Percentiles rank a stretch among this genome's conserved stretches.
These are phyloP conservation scores for Ascosphaera apis DNA, from an alignment of 2,329 filamentous ascomycete species.

Conservation along the genomic window DNA sequence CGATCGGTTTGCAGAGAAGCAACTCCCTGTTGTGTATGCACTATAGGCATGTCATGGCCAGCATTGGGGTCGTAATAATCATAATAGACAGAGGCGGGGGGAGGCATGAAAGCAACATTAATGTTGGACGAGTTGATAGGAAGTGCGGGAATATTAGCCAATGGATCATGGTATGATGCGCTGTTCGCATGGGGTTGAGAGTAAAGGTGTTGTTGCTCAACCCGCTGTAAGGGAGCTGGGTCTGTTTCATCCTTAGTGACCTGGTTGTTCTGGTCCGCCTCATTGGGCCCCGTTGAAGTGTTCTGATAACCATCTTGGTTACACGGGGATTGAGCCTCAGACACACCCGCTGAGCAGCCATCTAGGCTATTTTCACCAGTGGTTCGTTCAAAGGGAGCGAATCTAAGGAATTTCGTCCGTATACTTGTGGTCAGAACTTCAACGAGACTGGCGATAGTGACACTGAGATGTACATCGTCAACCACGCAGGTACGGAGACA, in stretches of 20 bases:
- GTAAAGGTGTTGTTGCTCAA: not conserved
- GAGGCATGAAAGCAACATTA: constrained; percentile 24
- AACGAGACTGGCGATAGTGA: constrained; percentile 37
- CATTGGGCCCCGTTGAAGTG: constrained; percentile 5
- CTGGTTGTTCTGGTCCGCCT: not conserved
- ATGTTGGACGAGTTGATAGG: constrained; percentile 23
- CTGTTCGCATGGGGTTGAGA: constrained; percentile 5
- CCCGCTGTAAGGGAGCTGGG: not conserved
- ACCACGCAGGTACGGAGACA: constrained; percentile 37
- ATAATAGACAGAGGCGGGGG: constrained; percentile 22
- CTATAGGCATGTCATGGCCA: constrained; percentile 3
- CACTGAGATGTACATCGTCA: constrained; percentile 41
- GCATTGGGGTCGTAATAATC: constrained; percentile 20
- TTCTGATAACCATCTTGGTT: constrained; percentile 10
- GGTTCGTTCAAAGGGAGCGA: constrained; percentile 27
- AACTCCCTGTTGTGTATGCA: constrained; percentile 6
- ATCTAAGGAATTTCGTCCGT: constrained; percentile 33
- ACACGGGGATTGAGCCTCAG: constrained; percentile 15
- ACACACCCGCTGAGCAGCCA: constrained; percentile 9
- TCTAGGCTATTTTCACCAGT: not conserved
- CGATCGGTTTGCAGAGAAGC: constrained; percentile 12
- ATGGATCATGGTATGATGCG: constrained; percentile 13
- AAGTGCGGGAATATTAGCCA: constrained; percentile 21
- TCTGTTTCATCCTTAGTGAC: not conserved
- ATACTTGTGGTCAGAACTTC: constrained; percentile 35